Evolutionary conservation across 73 alveolate species (phyloP), one percentile per base, ranked within the genome.

Genomic region (Diophrys sp.): DNA sequence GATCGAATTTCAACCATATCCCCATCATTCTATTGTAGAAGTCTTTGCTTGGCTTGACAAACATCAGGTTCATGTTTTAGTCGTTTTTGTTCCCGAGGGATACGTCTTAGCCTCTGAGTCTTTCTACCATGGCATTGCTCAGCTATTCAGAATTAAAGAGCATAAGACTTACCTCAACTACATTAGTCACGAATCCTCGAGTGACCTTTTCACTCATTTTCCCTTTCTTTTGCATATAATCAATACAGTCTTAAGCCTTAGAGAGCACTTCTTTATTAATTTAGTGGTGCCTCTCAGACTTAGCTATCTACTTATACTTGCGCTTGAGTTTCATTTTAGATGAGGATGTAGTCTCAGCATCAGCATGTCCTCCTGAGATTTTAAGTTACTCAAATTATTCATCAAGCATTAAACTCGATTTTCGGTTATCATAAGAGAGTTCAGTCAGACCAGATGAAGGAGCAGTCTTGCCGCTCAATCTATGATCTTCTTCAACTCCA

Each of bases 211-310:
- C 72, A 72, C 57, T 69, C 27, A 71, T 62, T 66, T 77, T 77
- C 81, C 62, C 72, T 23, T 70, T 75, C 44, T 73, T 82, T 29
- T 76, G 30, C 56, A 80, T 79, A 25, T 67, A 78, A 70, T 86
- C 93, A 8, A 78, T 84, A 29, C 89, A 79, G 74, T 80, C 89
- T 27, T 79, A 31, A 18, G 93, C 93, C 53, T 86, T 86, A 27
- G 78, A 54, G 11, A 86, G 69, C 70, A 44, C 62, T 11, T 44
- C 62, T 5, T 44, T 18, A 11, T 18, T 44, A 44, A 44, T 18
- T 23, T 23, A 11, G 27, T 66, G 73, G 23, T 11, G 11, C 73
- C 27, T 66, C 23, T 26, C 73, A 27, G n/a, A 11, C 62, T 44
- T 44, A 18, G 62, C 85, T 14, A 79, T 56, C 71, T 71, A 62